Base-by-base conservation (phyloP, 2,329 filamentous ascomycete species). In the Stemphylium vesicarium region DNA sequence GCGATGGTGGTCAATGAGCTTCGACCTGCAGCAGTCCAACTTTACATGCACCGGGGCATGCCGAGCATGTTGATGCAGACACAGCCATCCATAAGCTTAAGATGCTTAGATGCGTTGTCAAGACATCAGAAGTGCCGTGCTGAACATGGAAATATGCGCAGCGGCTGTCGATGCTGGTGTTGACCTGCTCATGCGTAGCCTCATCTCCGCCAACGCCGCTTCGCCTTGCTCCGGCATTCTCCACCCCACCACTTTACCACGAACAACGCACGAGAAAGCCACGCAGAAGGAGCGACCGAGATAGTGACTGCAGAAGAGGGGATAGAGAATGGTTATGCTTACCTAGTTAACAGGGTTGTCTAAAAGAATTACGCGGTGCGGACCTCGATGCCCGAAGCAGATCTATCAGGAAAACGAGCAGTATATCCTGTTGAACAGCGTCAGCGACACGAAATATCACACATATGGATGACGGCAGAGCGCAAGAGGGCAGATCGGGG, bases 401-500 rank as follows among this genome's bases (percentile, higher is more conserved):
- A 60, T 74, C 70, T 75, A 73, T 70, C 55, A 62, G 63, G 53
- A 59, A 54, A 51, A 57, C 58, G 45, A 60, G 57, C 60, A 50
- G 55, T 71, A 50, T 66, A 69, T 64, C 58, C 70, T 73, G 43
- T 52, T 12, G 32, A 26, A 33, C 18, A 20, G 55, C 35, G 59
- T 63, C 53, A 63, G 54, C 40, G 13, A 33, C 11, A 22, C 18
- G 10, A 22, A 12, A 26, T 29, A 33, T 6, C 32, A 29, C 26
- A 49, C 12, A 38, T 35, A 26, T 38, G 20, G 20, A 41, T 11
- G 8, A n/a, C 16, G 35, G n/a, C 18, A 12, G 18, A 41, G 22
- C 40, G 31, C 39, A 39, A 33, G 12, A 16, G 47, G n/a, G 35
- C 41, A 16, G 18, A 31, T 22, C 9, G 22, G 32, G 20, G 18